Evolutionary conservation across 1,284 basidiomycete genomes (phyloP).

Genomic region (Irpex sp.): DNA sequence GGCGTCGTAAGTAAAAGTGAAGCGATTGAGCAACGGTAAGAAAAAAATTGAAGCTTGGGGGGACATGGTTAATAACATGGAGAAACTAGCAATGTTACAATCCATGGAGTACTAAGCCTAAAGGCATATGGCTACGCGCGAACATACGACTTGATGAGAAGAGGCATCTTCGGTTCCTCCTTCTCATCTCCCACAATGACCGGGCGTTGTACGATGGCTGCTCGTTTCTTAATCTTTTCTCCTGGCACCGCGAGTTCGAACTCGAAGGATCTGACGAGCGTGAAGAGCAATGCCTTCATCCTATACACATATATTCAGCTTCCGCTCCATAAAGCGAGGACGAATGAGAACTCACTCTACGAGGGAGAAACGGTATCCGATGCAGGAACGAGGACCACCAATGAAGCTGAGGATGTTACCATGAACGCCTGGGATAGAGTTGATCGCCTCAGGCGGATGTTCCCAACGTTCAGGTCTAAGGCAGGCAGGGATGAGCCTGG

Average conservation of each 20-base stretch:
- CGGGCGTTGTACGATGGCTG: conserved; percentile 19
- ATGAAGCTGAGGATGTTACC: conserved; percentile 58
- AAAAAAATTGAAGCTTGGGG: no score
- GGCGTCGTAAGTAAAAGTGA: no score
- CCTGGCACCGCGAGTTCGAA: conserved; percentile 48
- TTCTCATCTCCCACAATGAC: conserved; percentile 5
- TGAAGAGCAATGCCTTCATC: conserved; percentile 54
- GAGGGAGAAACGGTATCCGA: conserved; percentile 69
- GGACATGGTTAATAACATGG: no score
- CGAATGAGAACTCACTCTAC: conserved; percentile 43
- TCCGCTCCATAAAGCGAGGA: background rate
- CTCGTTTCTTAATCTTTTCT: conserved; percentile 18
- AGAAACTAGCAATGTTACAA: no score
- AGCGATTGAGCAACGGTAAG: no score
- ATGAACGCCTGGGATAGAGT: conserved; percentile 54
- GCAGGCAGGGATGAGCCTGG: background rate
- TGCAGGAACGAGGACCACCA: conserved; percentile 58
- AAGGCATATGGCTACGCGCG: background rate
- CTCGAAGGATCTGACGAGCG: conserved; percentile 52
- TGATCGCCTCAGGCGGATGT: conserved; percentile 38
- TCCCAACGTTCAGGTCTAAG: conserved; percentile 59
- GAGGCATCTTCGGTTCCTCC: conserved; percentile 18
- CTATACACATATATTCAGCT: conserved; percentile 21
- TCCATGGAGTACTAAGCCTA: background rate
- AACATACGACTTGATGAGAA: conserved; percentile 20